Evolutionary conservation across 1,139 yeast species (phyloP).

Genomic region (Groenewaldozyma auringiensis): DNA sequence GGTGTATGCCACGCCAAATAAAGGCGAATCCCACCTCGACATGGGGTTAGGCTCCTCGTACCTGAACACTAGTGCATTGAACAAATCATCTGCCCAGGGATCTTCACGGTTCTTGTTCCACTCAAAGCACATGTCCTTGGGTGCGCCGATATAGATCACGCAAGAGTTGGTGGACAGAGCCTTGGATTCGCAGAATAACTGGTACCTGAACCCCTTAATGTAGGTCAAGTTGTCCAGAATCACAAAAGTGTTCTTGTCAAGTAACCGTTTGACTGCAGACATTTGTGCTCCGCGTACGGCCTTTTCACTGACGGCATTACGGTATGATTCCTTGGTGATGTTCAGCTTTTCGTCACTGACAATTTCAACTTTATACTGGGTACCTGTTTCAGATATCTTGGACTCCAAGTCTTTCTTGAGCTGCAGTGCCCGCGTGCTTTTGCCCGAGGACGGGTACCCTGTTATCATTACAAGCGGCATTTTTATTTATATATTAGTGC

Average conservation of each 20-base stretch:
- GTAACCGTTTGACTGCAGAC: conserved; percentile 79
- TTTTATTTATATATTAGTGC: too few relatives aligned
- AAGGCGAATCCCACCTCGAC: conserved; percentile 91
- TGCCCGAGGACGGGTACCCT: conserved; percentile 84
- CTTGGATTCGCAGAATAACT: conserved; percentile 87
- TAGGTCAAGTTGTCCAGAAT: conserved; percentile 80
- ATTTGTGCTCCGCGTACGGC: conserved; percentile 76
- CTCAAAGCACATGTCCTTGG: conserved; percentile 50
- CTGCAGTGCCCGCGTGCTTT: conserved; percentile 61
- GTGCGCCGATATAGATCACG: conserved; percentile 69
- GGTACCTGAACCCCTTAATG: conserved; percentile 93
- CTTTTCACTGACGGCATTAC: conserved; percentile 51
- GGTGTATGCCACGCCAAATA: conserved; percentile 60
- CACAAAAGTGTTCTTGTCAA: conserved; percentile 62
- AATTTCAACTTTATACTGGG: conserved; percentile 52
- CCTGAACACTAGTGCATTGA: conserved; percentile 68
- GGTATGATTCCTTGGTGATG: conserved; percentile 58
- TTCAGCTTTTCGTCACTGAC: conserved; percentile 77
- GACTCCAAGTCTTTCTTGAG: conserved; percentile 43
- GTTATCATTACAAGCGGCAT: conserved; percentile 86
- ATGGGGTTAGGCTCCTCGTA: conserved; percentile 89
- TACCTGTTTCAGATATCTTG: conserved; percentile 42
- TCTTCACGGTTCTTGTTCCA: conserved; percentile 45
- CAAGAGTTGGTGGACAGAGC: conserved; percentile 76
- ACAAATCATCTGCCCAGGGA: conserved; percentile 61